Evolutionary conservation across 2,329 filamentous ascomycete genomes (phyloP), one percentile per base, ranked within the genome.

Genomic region (Ophiostoma perfectum): DNA sequence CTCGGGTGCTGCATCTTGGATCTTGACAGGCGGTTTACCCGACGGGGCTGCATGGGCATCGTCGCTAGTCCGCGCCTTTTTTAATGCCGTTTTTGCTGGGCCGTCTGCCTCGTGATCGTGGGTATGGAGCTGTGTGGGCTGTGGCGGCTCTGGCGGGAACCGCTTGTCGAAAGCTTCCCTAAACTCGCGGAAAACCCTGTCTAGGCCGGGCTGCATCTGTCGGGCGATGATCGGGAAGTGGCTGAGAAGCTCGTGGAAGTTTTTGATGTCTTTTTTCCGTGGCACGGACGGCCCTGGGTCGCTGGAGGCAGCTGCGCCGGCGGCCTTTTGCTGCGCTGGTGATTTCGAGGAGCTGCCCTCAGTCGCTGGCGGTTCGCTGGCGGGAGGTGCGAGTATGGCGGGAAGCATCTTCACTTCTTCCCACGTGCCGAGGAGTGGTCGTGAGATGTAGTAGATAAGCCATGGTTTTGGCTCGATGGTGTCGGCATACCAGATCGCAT

Each of bases 371-470:
- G 38, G 16, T 8, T n/a, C 60, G 16, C 39, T n/a, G 41, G n/a
- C 45, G 5, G 67, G 60, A 3, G 41, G 81, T 72, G 78, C 82
- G 72, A 89, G 78, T 8, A 86, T 72, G 1, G 93, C 92, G 2
- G 90, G 88, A 4, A 84, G 78, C 65, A 94, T 88, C 72, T 87
- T 89, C 66, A 87, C 83, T 66, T 92, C 86, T 75, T 97, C 93
- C 82, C 90, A 93, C 0, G 86, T 84, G 38, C 95, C 95, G 27
- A 97, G 86, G 66, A 99, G 81, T 1, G 95, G 95, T 66, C 87
- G 89, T 39, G 94, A 95, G 71, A 99, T 96, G 78, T 93, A 97
- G 83, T 98, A 98, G 70, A 99, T 85, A 60, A 99, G 87, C 93
- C 95, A 99, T 84, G 93, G 92, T 73, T 93, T 90, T 14, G 92